Evolutionary conservation across 345 rosid genomes (phyloP).

Genomic region (Acer negundo): DNA sequence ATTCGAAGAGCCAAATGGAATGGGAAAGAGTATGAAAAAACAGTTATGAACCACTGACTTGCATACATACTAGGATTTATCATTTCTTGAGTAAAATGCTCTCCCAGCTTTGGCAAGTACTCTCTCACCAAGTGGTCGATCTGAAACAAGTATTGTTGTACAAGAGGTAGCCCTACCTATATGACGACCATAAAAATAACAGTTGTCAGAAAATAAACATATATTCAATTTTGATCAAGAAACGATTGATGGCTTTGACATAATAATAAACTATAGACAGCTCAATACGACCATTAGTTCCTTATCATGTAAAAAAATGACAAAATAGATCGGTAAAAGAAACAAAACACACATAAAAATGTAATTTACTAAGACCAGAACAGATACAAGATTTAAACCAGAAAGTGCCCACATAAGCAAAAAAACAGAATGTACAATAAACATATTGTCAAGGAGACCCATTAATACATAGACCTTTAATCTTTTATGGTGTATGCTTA

Average conservation of each 20-base stretch:
- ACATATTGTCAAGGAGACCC: background rate
- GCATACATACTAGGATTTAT: constrained; percentile 99
- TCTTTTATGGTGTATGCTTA: background rate
- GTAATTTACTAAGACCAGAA: background rate
- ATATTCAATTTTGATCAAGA: background rate
- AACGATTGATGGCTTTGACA: background rate
- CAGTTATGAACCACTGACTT: constrained; percentile 99
- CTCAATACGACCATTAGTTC: background rate
- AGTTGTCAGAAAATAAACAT: background rate
- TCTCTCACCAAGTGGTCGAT: constrained; percentile 76
- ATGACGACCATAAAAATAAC: constrained; percentile 19
- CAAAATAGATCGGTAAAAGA: background rate
- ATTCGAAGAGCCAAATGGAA: constrained; percentile 91
- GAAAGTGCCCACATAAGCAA: background rate
- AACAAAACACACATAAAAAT: background rate
- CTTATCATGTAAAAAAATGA: background rate
- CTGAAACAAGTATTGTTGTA: constrained; percentile 84
- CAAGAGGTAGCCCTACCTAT: constrained; percentile 93
- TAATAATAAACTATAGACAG: background rate
- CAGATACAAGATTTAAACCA: background rate
- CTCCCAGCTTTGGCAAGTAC: constrained; percentile 88
- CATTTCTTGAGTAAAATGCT: constrained; percentile 84
- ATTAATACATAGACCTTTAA: background rate
- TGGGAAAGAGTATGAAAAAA: constrained; percentile 92
- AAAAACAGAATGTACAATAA: background rate